Percentiles rank a stretch among this genome's conserved stretches.
Evolutionary conservation across 2,329 filamentous ascomycete species (phyloP).

Genomic region (Monosporascus sp.): DNA sequence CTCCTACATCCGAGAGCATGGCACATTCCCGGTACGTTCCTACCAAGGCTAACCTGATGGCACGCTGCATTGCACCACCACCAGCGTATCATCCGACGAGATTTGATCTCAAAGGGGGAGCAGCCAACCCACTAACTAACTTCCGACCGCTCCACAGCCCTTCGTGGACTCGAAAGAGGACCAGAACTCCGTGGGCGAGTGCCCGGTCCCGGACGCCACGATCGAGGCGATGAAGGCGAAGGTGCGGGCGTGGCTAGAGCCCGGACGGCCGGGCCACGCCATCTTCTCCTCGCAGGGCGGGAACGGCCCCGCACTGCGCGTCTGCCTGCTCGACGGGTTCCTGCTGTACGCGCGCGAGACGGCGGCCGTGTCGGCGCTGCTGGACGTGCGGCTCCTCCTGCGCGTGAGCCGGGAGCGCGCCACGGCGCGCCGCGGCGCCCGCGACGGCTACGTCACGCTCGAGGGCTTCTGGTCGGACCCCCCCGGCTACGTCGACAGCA

Average conservation of each 20-base stretch:
- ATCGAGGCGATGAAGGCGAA: constrained; percentile 41
- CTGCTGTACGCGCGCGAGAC: constrained; percentile 64
- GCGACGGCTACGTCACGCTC: constrained; percentile 72
- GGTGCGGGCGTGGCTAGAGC: constrained; percentile 41
- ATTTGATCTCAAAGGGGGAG: too few relatives aligned
- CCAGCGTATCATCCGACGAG: too few relatives aligned
- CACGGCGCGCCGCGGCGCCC: constrained; percentile 59
- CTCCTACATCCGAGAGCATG: constrained; percentile 62
- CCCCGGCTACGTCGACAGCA: constrained; percentile 84
- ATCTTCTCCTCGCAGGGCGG: constrained; percentile 5
- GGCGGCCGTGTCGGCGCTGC: constrained; percentile 37
- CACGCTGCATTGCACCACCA: constrained; percentile 16
- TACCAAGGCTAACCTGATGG: constrained; percentile 11
- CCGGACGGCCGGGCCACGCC: constrained; percentile 37
- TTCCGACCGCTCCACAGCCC: constrained; percentile 30
- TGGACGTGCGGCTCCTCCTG: constrained; percentile 77
- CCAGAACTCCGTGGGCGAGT: constrained; percentile 53
- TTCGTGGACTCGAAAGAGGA: constrained; percentile 54
- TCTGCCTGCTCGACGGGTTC: constrained; percentile 85
- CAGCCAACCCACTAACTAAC: constrained; percentile 8
- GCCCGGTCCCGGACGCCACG: constrained; percentile 43
- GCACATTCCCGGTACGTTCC: constrained; percentile 54
- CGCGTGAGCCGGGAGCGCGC: constrained; percentile 60
- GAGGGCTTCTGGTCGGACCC: constrained; percentile 96
- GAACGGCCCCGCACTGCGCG: constrained; percentile 25